A percentile compares a stretch with the other conserved stretches of the same genome.
These are phyloP conservation scores for Gaeumannomyces sp. DNA, from an alignment of 2,329 filamentous ascomycete species.

Conservation along the genomic window DNA sequence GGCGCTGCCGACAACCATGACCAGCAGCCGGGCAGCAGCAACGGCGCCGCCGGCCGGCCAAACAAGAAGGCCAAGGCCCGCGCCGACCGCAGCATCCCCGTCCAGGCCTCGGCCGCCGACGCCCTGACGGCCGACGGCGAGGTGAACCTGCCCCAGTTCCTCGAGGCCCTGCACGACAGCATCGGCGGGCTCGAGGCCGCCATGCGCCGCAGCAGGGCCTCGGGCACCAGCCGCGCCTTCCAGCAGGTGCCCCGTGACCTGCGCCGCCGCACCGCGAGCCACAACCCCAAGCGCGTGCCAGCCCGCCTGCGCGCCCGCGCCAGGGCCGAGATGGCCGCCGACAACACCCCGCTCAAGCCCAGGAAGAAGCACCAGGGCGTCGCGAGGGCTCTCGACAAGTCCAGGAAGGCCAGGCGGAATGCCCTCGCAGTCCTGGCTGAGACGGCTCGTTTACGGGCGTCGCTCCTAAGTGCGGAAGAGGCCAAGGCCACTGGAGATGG, in stretches of 20 bases:
- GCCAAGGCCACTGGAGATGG: constrained; percentile 51
- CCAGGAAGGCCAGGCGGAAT: constrained; percentile 48
- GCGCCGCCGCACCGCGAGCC: constrained; percentile 82
- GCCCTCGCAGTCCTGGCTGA: not conserved
- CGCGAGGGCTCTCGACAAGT: constrained; percentile 24
- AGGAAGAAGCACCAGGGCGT: constrained; percentile 49
- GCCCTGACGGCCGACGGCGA: constrained; percentile 62
- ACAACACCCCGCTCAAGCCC: constrained; percentile 78
- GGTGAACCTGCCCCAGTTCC: constrained; percentile 77
- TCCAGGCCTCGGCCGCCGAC: constrained; percentile 29
- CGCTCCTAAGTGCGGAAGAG: constrained; percentile 16
- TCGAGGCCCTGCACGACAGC: constrained; percentile 82
- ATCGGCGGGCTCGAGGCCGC: constrained; percentile 78
- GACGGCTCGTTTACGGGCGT: not conserved
- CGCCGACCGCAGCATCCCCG: constrained; percentile 1
- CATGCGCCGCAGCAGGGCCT: constrained; percentile 66
- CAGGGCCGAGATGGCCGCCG: constrained; percentile 69
- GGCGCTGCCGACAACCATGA: not conserved
- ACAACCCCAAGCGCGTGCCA: constrained; percentile 88
- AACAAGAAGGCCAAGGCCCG: constrained; percentile 8
- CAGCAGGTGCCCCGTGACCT: constrained; percentile 83
- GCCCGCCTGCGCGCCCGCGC: constrained; percentile 67
- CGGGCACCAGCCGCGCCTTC: constrained; percentile 66
- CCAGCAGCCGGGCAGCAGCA: not conserved
- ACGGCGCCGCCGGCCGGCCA: not conserved